phyloP scores from a whole-genome alignment of 257 asterid genomes.

The Petunia axillaris region DNA sequence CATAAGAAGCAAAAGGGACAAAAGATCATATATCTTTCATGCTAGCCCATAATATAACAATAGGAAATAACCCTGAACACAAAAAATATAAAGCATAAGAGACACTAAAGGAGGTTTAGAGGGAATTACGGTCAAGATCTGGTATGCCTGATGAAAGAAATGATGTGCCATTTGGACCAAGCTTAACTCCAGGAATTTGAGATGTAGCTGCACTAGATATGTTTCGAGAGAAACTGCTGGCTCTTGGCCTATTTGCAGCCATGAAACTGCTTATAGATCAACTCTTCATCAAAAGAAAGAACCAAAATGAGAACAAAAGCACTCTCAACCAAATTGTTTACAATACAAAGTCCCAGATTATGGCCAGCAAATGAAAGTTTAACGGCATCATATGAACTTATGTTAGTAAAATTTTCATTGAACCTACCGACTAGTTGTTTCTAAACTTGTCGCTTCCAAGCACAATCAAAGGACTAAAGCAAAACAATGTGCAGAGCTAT shows the following conservation, averaged over 20 bases:
- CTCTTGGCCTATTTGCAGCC: slow-evolving; percentile 76
- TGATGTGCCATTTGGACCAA: slow-evolving; percentile 85
- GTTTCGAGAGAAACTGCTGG: slow-evolving; percentile 81
- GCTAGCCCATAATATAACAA: not conserved
- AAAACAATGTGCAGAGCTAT: not conserved
- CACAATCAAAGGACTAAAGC: not conserved
- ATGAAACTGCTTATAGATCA: slow-evolving; percentile 32
- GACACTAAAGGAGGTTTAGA: not conserved
- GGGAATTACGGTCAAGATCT: slow-evolving; percentile 83
- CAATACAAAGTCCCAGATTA: not conserved
- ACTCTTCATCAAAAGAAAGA: slow-evolving; percentile 28
- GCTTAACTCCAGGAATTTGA: slow-evolving; percentile 82
- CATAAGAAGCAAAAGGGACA: not conserved
- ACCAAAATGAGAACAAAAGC: not conserved
- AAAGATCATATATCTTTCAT: not conserved
- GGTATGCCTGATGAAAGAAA: slow-evolving; percentile 86
- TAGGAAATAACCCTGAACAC: not conserved
- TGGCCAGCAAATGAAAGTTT: slow-evolving; percentile 10
- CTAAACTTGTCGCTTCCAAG: slow-evolving; percentile 4
- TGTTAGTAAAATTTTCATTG: not conserved
- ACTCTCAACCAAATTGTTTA: not conserved
- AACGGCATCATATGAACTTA: not conserved
- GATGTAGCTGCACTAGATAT: slow-evolving; percentile 52
- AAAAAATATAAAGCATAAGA: not conserved
- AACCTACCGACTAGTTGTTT: not conserved